Percentiles rank a stretch among this genome's conserved stretches.
Evolutionary conservation across 73 alveolate species (phyloP).

Genomic region (Tetrahymena borealis): DNA sequence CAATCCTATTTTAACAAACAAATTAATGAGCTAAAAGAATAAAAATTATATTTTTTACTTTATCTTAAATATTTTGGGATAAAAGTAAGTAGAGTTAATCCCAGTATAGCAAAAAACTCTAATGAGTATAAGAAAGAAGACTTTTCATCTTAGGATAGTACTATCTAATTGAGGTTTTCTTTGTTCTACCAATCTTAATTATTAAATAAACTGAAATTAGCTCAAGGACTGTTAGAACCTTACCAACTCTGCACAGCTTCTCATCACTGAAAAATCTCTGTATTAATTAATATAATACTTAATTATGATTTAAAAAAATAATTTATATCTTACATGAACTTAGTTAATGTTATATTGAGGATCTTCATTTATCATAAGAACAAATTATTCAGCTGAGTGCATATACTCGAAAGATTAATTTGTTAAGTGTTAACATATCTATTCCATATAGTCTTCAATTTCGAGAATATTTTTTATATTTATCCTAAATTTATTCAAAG

Average conservation of each 20-base stretch:
- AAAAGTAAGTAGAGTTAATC: neutral
- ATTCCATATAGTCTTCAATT: neutral
- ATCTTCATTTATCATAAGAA: neutral
- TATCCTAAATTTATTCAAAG: neutral
- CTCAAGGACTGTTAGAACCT: neutral
- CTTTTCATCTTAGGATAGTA: neutral
- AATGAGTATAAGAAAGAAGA: neutral
- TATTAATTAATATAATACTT: neutral
- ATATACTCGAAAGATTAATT: neutral
- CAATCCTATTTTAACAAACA: neutral
- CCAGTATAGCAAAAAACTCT: neutral
- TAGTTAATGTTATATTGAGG: neutral
- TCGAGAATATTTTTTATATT: neutral
- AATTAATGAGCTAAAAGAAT: neutral
- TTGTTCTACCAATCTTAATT: neutral
- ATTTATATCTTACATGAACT: neutral
- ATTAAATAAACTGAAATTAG: neutral
- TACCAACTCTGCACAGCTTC: neutral
- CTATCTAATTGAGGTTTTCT: neutral
- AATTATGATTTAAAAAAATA: neutral
- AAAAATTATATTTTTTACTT: neutral
- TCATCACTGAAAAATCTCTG: neutral
- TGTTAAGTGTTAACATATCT: neutral
- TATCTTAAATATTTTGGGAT: neutral
- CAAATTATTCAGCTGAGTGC: neutral